Evolutionary conservation across 108 stramenopile genomes (phyloP).

Genomic region (Nitzschia inconspicua): DNA sequence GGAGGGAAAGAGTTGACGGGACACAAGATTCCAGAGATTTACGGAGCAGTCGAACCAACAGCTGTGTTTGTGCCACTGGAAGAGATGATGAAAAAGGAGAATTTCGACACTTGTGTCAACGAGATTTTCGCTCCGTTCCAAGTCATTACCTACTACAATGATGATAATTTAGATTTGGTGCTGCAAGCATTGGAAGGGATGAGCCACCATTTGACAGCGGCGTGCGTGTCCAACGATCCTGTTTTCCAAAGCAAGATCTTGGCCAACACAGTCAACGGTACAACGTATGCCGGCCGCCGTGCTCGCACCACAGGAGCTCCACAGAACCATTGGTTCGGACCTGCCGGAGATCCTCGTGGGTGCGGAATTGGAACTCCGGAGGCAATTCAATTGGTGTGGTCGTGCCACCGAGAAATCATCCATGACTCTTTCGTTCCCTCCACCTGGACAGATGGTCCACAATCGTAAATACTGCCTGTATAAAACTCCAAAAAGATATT

Average conservation of each 20-base stretch:
- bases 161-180: slow-evolving; percentile 71
- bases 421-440: slow-evolving; percentile 75
- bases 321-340: slow-evolving; percentile 99
- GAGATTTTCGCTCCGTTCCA: slow-evolving; percentile 98
- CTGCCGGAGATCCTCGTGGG: slow-evolving; percentile 87
- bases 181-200: slow-evolving; percentile 90
- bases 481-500: neutral
- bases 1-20: slow-evolving; percentile 86
- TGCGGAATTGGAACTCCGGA: slow-evolving; percentile 97
- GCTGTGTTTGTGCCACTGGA: slow-evolving; percentile 94
- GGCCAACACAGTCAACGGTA: slow-evolving; percentile 95
- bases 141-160: slow-evolving; percentile 88
- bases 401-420: slow-evolving; percentile 97
- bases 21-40: slow-evolving; percentile 84
- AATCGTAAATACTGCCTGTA: neutral
- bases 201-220: slow-evolving; percentile 96
- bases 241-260: slow-evolving; percentile 83
- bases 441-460: slow-evolving; percentile 45
- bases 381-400: slow-evolving; percentile 97
- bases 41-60: slow-evolving; percentile 97
- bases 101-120: slow-evolving; percentile 77
- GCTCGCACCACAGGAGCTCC: slow-evolving; percentile 97
- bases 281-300: slow-evolving; percentile 93
- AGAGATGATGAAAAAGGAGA: slow-evolving; percentile 83
- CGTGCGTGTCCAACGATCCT: slow-evolving; percentile 93